Base-by-base conservation (phyloP, 2,329 filamentous ascomycete genomes). In the Aureobasidium zeae region DNA sequence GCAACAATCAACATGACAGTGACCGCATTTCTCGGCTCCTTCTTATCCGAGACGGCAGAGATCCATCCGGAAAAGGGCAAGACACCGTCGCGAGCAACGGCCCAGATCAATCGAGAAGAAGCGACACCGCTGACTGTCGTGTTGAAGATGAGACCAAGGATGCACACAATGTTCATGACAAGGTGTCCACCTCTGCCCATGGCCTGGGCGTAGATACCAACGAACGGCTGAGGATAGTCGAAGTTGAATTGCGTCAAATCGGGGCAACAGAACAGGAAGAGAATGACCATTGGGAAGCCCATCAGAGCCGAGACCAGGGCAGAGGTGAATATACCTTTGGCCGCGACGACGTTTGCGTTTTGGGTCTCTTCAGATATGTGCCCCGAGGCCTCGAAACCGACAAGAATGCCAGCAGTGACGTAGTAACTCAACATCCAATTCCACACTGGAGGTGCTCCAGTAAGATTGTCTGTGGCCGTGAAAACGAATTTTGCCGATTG, bases 391-490 rank as follows among this genome's bases (percentile, higher is more conserved):
- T 79, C 75, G 43, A 76, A 78, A 2, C 75, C 75, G 39, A 79
- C 76, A 44, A 79, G 53, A 29, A 78, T 70, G 29, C 74, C 75
- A 6, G 74, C 74, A 1, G 75, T 78, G 1, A 74, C 74, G 19
- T 76, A 68, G 55, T 74, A 79, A 3, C 72, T 76, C 3, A 79
- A 64, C 58, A 74, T 77, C 75, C 74, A 78, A 53, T 79, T 78
- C 74, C 75, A 78, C 2, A 68, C 74, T 1, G 67, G 63, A 0
- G 74, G 72, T 1, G 62, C 62, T 19, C 61, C 61, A 32, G 62
- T 64, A 34, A 62, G 57, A 45, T 79, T 79, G 53, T 76, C 76
- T 0, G 74, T 77, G 10, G 72, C 68, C 61, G 76, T 72, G 55
- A 79, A 78, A 7, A 74, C 74, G 47, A 76, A 74, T 25, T 74